Base-by-base conservation (phyloP, 2,329 filamentous ascomycete genomes). In the Fusarium neocosmosporiellum region DNA sequence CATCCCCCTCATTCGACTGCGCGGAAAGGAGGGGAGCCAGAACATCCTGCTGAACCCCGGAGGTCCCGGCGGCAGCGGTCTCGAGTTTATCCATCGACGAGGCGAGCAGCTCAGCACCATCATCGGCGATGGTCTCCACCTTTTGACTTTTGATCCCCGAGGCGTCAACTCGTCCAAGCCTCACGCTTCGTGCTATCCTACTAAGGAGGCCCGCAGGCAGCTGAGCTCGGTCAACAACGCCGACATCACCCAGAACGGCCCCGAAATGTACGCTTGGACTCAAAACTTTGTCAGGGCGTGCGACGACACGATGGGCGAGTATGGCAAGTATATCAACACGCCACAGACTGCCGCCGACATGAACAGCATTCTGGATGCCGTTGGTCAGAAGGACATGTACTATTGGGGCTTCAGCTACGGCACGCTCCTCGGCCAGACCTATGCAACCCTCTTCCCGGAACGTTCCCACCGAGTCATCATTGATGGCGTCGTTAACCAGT, bases 311-410 rank as follows among this genome's bases (percentile, higher is more conserved):
- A 84, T 83, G 80, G 85, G 84, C 1, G 84, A 85, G 55, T 77
- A 86, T 67, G 84, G 81, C 4, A 71, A 70, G 9, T 86, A 87
- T 67, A 77, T 87, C 66, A 86, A 87, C 64, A 87, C 86, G 0
- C 85, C 85, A 0, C 85, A 87, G 73, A 85, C 84, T 1, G 86
- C 85, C 11, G 84, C 86, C 34, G 86, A 88, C 66, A 87, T 88
- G 85, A 86, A 86, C 69, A 83, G 78, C 14, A 86, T 87, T 31
- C 77, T 87, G 1, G 83, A 86, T 58, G 84, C 78, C 22, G 54
- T 81, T 41, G 81, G 80, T 4, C 71, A 79, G 29, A 58, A 81
- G 50, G 71, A 77, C 2, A 77, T 83, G 74, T 68, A 78, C 9
- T 85, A 83, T 57, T 85, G 83, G 83, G 84, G 84, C 0, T 80